phyloP scores from a whole-genome alignment of 257 asterid species.

The Nemophila menziesii region DNA sequence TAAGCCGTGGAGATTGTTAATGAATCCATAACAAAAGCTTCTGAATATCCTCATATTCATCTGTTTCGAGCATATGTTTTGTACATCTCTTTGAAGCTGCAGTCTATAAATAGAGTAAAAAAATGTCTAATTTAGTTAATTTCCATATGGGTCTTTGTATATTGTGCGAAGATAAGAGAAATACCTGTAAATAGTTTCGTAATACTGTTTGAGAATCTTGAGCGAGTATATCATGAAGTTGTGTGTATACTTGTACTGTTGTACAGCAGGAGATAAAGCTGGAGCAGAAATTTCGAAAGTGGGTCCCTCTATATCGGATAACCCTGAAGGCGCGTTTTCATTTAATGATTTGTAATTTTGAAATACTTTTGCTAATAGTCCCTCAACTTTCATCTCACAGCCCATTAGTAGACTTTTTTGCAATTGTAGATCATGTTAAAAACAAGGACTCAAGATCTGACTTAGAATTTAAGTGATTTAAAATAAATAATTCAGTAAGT shows the following conservation, averaged over 20 bases:
- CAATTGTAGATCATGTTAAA: slow-evolving; percentile 6
- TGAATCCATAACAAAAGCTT: slow-evolving; percentile 71
- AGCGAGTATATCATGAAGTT: slow-evolving; percentile 86
- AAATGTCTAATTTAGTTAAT: too few species aligned
- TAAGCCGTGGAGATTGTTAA: slow-evolving; percentile 72
- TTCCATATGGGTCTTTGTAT: neutral
- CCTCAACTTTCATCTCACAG: slow-evolving; percentile 74
- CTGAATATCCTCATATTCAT: slow-evolving; percentile 65
- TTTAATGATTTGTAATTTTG: slow-evolving; percentile 76
- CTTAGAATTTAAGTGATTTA: too few species aligned
- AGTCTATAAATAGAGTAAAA: slow-evolving; percentile 36
- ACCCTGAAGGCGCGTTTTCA: slow-evolving; percentile 62
- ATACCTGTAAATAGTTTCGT: slow-evolving; percentile 66
- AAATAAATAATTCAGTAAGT: slow-evolving; percentile 82
- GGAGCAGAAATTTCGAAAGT: slow-evolving; percentile 62
- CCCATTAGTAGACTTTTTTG: slow-evolving; percentile 89
- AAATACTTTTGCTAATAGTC: slow-evolving; percentile 70
- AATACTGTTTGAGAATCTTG: slow-evolving; percentile 78
- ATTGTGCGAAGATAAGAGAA: too few species aligned
- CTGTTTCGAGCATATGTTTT: slow-evolving; percentile 86
- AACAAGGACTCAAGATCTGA: neutral
- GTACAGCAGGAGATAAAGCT: slow-evolving; percentile 81
- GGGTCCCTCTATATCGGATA: slow-evolving; percentile 49
- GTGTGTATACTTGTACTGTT: slow-evolving; percentile 65
- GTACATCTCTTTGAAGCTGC: slow-evolving; percentile 85